Conservation (phyloP, 192 early-diverging fungal genomes). For the Backusella sp. region DNA sequence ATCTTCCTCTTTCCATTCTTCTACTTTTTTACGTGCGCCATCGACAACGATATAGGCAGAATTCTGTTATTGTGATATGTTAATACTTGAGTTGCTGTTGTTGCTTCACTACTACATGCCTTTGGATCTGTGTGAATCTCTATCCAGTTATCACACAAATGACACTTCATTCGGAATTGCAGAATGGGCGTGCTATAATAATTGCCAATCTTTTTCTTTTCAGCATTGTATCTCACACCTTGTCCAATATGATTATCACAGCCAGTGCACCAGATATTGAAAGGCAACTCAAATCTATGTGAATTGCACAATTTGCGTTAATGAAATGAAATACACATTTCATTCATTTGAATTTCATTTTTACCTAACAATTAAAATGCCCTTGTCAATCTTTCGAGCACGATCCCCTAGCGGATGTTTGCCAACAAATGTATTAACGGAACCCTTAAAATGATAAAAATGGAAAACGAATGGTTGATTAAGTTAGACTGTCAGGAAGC, state of each 20-base stretch:
- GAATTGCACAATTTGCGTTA: neutral
- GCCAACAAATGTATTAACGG: conserved; percentile 82
- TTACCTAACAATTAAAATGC: conserved; percentile 81
- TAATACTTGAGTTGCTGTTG: neutral
- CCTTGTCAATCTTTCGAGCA: conserved; percentile 86
- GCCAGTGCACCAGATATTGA: conserved; percentile 85
- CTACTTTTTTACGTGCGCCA: conserved; percentile 78
- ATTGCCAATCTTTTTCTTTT: conserved; percentile 89
- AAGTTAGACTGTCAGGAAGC: neutral
- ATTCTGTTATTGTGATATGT: conserved; percentile 43
- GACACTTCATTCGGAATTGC: conserved; percentile 94
- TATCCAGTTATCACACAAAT: conserved; percentile 80
- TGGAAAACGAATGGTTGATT: too few relatives aligned
- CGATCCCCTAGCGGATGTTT: conserved; percentile 87
- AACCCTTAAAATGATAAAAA: conserved; percentile 50
- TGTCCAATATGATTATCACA: conserved; percentile 85
- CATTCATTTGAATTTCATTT: neutral
- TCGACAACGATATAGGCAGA: conserved; percentile 61
- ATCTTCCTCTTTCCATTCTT: conserved; percentile 68
- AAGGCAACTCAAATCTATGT: conserved; percentile 83
- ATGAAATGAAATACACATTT: neutral
- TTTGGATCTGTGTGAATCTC: conserved; percentile 96
- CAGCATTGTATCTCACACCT: conserved; percentile 92
- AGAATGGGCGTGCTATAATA: conserved; percentile 86
- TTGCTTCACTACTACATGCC: conserved; percentile 37